phyloP scores from a whole-genome alignment of 2,329 filamentous ascomycete genomes.

The Ambrosiella xylebori region DNA sequence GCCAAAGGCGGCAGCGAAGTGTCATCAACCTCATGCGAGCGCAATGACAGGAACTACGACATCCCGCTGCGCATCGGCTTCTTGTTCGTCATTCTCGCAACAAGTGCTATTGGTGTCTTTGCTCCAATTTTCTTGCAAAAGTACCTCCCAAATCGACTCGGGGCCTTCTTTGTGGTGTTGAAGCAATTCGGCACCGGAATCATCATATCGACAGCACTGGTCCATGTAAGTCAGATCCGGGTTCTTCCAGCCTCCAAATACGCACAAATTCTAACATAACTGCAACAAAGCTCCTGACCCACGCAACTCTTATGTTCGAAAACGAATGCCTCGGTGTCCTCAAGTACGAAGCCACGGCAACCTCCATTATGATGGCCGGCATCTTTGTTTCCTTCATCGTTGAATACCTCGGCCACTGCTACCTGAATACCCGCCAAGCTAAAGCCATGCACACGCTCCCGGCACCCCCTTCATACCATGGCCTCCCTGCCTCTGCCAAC shows the following conservation, averaged over 20 bases:
- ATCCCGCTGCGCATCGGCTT: slow-evolving; percentile 51
- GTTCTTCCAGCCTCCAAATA: neutral
- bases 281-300: slow-evolving; percentile 47
- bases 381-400: slow-evolving; percentile 55
- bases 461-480: slow-evolving; percentile 17
- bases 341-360: slow-evolving; percentile 49
- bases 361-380: slow-evolving; percentile 57
- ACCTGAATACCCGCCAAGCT: slow-evolving; percentile 25
- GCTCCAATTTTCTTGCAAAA: neutral
- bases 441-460: slow-evolving; percentile 15
- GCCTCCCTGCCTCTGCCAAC: slow-evolving; percentile 18
- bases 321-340: slow-evolving; percentile 52
- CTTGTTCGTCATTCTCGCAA: slow-evolving; percentile 52
- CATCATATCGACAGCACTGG: slow-evolving; percentile 53
- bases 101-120: slow-evolving; percentile 42
- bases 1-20: slow-evolving; percentile 23
- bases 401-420: slow-evolving; percentile 47
- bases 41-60: slow-evolving; percentile 40
- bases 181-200: slow-evolving; percentile 62
- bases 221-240: slow-evolving; percentile 33
- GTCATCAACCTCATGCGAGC: slow-evolving; percentile 27
- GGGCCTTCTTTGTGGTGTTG: slow-evolving; percentile 40
- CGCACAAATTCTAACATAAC: slow-evolving; percentile 1
- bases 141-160: slow-evolving; percentile 29
- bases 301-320: slow-evolving; percentile 54